phyloP scores from a whole-genome alignment of 768 basidiomycete species.

The Cystofilobasidium capitatum region DNA sequence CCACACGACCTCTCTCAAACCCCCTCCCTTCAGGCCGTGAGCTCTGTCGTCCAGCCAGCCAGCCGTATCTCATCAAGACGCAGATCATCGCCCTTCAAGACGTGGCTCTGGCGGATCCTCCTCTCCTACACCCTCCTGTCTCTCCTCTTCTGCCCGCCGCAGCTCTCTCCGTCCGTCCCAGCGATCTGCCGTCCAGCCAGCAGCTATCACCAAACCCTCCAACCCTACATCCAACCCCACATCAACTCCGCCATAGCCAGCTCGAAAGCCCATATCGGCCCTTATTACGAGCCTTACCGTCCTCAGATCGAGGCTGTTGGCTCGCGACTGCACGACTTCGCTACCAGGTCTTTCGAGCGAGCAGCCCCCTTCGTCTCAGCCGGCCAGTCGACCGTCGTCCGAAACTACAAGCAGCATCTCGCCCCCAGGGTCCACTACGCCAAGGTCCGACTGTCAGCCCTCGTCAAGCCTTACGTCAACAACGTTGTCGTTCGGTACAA shows the following conservation, averaged over 20 bases:
- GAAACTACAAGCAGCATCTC: slow-evolving; percentile 29
- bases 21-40: neutral
- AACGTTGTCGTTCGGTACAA: slow-evolving; percentile 29
- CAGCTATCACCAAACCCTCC: slow-evolving; percentile 32
- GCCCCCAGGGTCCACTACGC: slow-evolving; percentile 29
- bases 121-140: slow-evolving; percentile 33
- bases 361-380: slow-evolving; percentile 29
- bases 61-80: neutral
- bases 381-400: slow-evolving; percentile 25
- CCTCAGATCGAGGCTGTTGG: slow-evolving; percentile 27
- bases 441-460: slow-evolving; percentile 19
- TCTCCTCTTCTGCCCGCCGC: slow-evolving; percentile 35
- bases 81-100: neutral
- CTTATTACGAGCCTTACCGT: slow-evolving; percentile 28
- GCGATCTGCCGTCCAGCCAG: slow-evolving; percentile 36
- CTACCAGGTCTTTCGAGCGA: slow-evolving; percentile 24
- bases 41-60: neutral
- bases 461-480: slow-evolving; percentile 35
- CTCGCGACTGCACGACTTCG: neutral
- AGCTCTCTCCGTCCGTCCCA: slow-evolving; percentile 26
- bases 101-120: slow-evolving; percentile 14
- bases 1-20: neutral
- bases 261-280: slow-evolving; percentile 24
- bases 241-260: slow-evolving; percentile 25
- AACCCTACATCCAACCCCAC: slow-evolving; percentile 36